Evolutionary conservation across 345 rosid species (phyloP).

Genomic region (Mercurialis annua): DNA sequence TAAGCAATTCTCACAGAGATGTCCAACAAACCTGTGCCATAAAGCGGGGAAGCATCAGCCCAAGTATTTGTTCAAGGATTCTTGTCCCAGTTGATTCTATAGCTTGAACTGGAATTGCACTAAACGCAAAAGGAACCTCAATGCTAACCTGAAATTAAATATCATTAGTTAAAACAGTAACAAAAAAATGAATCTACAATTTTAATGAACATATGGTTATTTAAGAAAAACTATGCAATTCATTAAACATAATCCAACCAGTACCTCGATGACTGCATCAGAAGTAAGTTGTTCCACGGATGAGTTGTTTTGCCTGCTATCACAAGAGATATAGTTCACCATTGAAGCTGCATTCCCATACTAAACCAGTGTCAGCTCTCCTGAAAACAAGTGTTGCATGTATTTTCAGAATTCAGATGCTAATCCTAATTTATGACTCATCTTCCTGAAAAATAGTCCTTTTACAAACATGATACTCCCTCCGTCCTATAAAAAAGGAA

Average conservation of each 20-base stretch:
- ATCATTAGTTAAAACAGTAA: not conserved
- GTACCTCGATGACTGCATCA: slow-evolving; percentile 85
- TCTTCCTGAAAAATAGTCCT: not conserved
- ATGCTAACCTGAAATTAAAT: slow-evolving; percentile 51
- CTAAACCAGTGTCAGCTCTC: slow-evolving; percentile 39
- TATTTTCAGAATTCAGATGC: slow-evolving; percentile 20
- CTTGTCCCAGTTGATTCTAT: slow-evolving; percentile 78
- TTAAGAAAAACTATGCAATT: not conserved
- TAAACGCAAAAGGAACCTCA: slow-evolving; percentile 78
- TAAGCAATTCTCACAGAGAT: slow-evolving; percentile 4
- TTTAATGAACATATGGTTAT: slow-evolving; percentile 7
- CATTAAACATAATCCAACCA: slow-evolving; percentile 4
- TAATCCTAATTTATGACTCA: not conserved
- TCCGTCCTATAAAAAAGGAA: too few relatives aligned
- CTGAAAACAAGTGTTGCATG: slow-evolving; percentile 20
- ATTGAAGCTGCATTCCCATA: slow-evolving; percentile 80
- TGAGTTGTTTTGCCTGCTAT: slow-evolving; percentile 34
- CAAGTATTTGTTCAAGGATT: slow-evolving; percentile 76
- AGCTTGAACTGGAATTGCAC: slow-evolving; percentile 60
- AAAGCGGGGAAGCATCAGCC: slow-evolving; percentile 86
- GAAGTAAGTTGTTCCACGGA: slow-evolving; percentile 62
- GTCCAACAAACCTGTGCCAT: slow-evolving; percentile 71
- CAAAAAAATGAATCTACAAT: slow-evolving; percentile 9
- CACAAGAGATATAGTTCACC: slow-evolving; percentile 80
- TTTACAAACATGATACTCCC: not conserved